Base-by-base conservation (phyloP, 108 stramenopile species). In the Conticribra guillardii region DNA sequence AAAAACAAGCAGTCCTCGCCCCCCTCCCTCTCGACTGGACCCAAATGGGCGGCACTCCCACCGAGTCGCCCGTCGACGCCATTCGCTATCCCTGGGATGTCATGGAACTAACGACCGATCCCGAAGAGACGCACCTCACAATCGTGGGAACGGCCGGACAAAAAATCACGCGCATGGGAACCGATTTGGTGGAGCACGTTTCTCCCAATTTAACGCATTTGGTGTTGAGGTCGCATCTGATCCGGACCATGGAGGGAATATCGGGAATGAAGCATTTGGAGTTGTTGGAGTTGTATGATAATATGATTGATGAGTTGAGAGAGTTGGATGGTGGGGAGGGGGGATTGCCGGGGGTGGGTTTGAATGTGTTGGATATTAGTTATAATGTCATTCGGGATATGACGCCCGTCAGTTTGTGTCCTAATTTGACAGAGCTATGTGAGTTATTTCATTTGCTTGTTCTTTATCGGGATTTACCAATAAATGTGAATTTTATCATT, bases 241-340 rank as follows among this genome's bases (percentile, higher is more conserved):
- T 96, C 44, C 66, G 68, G 9, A 86, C 77, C 3, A 93, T 96
- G 89, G 86, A 91, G 72, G 91, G 91, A 8, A 49, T 96, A 30
- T 75, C 71, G 19, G 65, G 54, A 9, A 79, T 93, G 41, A 44
- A 69, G 24, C 73, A 88, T 11, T 72, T 95, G 62, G 86, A 90
- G 57, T 60, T 88, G 22, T 72, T 98, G 54, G 98, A 98, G 71
- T 72, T 98, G 34, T 98, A 98, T 83, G 98, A 98, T 70, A 98
- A 98, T 76, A 87, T 88, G 69, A 83, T 98, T 54, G 71, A 84
- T 66, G 70, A 70, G 46, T 69, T 90, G 67, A 59, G 56, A 48
- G 81, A 67, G 58, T 60, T 89, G 30, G 79, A 86, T 23, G 83
- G 71, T 15, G 51, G 50, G 0, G 64, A 73, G 29, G 79, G 64